Evolutionary conservation across 257 asterid genomes (phyloP).

Genomic region (Schizonepeta tenuifolia): DNA sequence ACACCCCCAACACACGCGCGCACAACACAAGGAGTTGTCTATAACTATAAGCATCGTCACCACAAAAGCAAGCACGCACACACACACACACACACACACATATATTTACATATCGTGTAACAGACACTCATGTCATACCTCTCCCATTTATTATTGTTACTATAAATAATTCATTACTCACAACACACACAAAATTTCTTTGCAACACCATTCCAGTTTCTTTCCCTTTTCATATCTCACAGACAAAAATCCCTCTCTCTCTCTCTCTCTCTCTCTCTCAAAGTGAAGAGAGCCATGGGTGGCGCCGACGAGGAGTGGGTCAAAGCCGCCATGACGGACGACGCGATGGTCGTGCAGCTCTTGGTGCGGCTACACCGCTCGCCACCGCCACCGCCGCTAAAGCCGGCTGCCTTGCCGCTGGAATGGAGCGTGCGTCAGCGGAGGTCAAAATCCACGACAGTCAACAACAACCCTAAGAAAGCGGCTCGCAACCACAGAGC

Average conservation of each 20-base stretch:
- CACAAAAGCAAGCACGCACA: neutral
- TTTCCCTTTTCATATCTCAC: constrained; percentile 27
- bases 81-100: constrained; percentile 6
- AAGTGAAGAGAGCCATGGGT: constrained; percentile 40
- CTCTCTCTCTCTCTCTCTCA: constrained; percentile 32
- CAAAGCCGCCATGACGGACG: constrained; percentile 59
- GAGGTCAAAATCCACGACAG: constrained; percentile 53
- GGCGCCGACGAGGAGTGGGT: constrained; percentile 68
- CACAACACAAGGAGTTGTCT: constrained; percentile 38
- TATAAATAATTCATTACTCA: constrained; percentile 38
- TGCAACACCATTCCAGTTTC: constrained; percentile 46
- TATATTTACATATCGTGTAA: neutral
- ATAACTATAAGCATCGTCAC: constrained; percentile 25
- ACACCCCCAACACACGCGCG: constrained; percentile 22
- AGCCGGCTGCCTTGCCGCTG: constrained; percentile 36
- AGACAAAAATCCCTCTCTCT: constrained; percentile 25
- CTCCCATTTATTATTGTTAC: constrained; percentile 35
- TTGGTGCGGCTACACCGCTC: constrained; percentile 50
- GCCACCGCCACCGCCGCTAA: constrained; percentile 15
- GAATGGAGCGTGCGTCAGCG: constrained; percentile 80
- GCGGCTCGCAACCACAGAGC: constrained; percentile 47
- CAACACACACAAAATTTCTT: constrained; percentile 40
- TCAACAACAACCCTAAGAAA: constrained; percentile 37
- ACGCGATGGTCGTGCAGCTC: constrained; percentile 61
- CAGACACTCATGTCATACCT: constrained; percentile 37